Conservation (phyloP, 306 rosid species). For the Oemleria cerasiformis region DNA sequence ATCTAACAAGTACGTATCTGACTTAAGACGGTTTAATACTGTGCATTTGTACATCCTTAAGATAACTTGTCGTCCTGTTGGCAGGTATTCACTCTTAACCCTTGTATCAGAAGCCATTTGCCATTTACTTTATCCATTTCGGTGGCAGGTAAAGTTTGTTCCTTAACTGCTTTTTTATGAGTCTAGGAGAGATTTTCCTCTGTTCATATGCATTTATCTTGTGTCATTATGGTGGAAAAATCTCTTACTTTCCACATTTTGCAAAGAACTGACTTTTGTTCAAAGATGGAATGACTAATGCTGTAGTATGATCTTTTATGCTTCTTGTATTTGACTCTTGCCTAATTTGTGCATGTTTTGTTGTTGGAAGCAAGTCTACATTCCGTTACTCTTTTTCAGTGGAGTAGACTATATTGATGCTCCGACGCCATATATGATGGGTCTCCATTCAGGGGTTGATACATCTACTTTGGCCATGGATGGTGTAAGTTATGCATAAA, state of each 20-base stretch:
- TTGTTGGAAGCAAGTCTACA: constrained; percentile 92
- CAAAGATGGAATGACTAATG: constrained; percentile 22
- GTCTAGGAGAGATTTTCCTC: constrained; percentile 11
- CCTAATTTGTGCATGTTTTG: constrained; percentile 51
- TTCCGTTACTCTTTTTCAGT: constrained; percentile 98
- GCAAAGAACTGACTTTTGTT: constrained; percentile 6
- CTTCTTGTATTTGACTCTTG: constrained; percentile 30
- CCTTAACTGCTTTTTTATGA: constrained; percentile 2
- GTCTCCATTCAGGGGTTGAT: constrained; percentile 96
- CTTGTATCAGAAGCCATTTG: constrained; percentile 96
- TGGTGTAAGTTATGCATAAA: constrained; percentile 66
- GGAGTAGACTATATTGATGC: constrained; percentile 99
- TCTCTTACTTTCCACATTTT: background rate
- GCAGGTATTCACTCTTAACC: constrained; percentile 91
- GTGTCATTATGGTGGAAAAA: constrained; percentile 7
- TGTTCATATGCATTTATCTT: constrained; percentile 4
- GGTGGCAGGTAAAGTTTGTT: constrained; percentile 84
- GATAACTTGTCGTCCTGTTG: constrained; percentile 28
- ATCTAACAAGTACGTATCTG: constrained; percentile 74
- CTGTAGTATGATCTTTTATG: constrained; percentile 15
- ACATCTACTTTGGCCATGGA: constrained; percentile 74
- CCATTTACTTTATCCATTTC: constrained; percentile 87
- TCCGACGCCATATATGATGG: constrained; percentile 99
- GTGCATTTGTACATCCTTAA: background rate
- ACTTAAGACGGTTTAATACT: constrained; percentile 14